A percentile compares a stretch with the other conserved stretches of the same genome.
Evolutionary conservation across 129 eudicot genomes (phyloP).

Genomic region (Pittosporum tobira): DNA sequence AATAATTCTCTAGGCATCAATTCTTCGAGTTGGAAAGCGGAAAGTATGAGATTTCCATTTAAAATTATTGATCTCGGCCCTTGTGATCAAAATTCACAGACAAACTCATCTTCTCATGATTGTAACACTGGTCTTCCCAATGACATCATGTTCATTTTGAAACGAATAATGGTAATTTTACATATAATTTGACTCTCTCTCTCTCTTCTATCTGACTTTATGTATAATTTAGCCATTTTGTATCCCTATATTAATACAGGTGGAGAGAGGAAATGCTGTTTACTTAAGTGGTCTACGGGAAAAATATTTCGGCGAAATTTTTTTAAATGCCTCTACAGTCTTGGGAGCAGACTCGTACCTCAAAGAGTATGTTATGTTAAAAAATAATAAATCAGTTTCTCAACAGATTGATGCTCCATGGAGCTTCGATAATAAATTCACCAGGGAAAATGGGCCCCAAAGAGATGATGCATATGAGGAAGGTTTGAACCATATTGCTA

Average conservation of each 20-base stretch:
- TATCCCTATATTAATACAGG: too few relatives aligned
- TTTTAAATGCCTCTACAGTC: slow-evolving; percentile 60
- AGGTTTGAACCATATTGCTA: slow-evolving; percentile 85
- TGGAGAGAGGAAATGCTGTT: slow-evolving; percentile 73
- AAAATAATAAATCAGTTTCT: slow-evolving; percentile 24
- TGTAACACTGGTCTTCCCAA: slow-evolving; percentile 26
- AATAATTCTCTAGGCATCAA: slow-evolving; percentile 40
- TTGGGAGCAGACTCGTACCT: slow-evolving; percentile 31
- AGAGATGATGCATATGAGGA: slow-evolving; percentile 49
- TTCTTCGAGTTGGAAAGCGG: slow-evolving; percentile 21
- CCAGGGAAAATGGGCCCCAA: slow-evolving; percentile 17
- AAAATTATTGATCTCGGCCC: slow-evolving; percentile 27
- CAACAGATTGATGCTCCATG: slow-evolving; percentile 22
- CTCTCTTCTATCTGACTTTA: slow-evolving; percentile 6
- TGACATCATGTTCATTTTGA: slow-evolving; percentile 65
- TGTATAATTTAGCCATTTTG: too few relatives aligned
- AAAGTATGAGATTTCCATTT: slow-evolving; percentile 21
- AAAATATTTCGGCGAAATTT: slow-evolving; percentile 91
- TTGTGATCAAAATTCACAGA: slow-evolving; percentile 20
- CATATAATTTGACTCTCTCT: not conserved
- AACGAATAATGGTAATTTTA: slow-evolving; percentile 84
- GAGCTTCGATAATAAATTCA: slow-evolving; percentile 17
- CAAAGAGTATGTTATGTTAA: slow-evolving; percentile 12
- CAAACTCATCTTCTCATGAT: slow-evolving; percentile 20
- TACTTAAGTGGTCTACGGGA: slow-evolving; percentile 89